These are phyloP conservation scores for slime mould (Dictyostelium discoideum) DNA, from an alignment of 78 protist species.

Conservation along the genomic window dicty_2.7 NC_007088.5:6566501-6567000, in stretches of 20 bases:
- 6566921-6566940: too few species aligned
- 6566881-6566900: too few species aligned
- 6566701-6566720: constrained; percentile 3
- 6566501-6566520: constrained; percentile 71
- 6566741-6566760: not conserved
- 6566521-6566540: not conserved
- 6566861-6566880: too few species aligned
- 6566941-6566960: not conserved
- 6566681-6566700: not conserved
- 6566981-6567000: too few species aligned
- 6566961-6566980: not conserved
- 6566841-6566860: not conserved
- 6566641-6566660: not conserved
- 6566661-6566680: not conserved
- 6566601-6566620: not conserved
- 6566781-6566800: not conserved
- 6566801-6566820: not conserved
- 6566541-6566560: not conserved
- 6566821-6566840: too few species aligned
- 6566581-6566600: constrained; percentile 28
- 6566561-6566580: not conserved
- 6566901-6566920: not conserved
- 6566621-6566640: not conserved
- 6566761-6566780: too few species aligned
- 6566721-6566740: not conserved